These are phyloP conservation scores for Zygnema circumcarinatum DNA, from an alignment of 139 green algal genomes.

Conservation along the genomic window DNA sequence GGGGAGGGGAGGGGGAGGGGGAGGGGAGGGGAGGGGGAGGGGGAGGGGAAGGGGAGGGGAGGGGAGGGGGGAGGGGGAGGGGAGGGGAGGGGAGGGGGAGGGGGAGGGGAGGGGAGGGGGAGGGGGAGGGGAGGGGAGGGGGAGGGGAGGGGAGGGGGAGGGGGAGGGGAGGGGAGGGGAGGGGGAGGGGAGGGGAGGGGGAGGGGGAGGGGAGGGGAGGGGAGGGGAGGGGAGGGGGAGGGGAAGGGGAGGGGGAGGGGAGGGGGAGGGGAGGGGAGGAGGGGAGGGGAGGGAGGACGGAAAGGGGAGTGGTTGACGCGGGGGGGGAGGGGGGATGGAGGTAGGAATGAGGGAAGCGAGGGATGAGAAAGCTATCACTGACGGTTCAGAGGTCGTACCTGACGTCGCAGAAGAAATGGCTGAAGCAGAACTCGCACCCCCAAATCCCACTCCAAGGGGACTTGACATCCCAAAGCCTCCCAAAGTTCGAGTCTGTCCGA, in stretches of 20 bases:
- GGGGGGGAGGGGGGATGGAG: neutral
- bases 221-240: neutral
- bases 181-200: neutral
- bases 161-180: neutral
- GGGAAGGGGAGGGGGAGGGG: constrained; percentile 40
- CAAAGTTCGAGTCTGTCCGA: constrained; percentile 24
- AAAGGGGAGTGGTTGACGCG: neutral
- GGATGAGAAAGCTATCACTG: neutral
- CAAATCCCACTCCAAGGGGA: constrained; percentile 1
- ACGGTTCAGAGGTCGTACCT: no score
- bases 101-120: constrained; percentile 20
- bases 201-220: constrained; percentile 15
- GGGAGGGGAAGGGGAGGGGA: constrained; percentile 1
- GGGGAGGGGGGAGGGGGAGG: neutral
- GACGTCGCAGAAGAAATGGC: neutral
- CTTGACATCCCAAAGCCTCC: constrained; percentile 2
- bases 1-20: constrained; percentile 3
- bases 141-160: neutral
- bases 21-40: neutral
- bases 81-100: neutral
- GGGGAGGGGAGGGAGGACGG: neutral
- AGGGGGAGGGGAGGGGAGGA: neutral
- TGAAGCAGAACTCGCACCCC: neutral
- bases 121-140: neutral
- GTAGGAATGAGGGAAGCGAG: neutral